A percentile compares a stretch with the other conserved stretches of the same genome.
These are phyloP conservation scores for Irpex sp. DNA, from an alignment of 1,284 basidiomycete genomes.

Conservation along the genomic window DNA sequence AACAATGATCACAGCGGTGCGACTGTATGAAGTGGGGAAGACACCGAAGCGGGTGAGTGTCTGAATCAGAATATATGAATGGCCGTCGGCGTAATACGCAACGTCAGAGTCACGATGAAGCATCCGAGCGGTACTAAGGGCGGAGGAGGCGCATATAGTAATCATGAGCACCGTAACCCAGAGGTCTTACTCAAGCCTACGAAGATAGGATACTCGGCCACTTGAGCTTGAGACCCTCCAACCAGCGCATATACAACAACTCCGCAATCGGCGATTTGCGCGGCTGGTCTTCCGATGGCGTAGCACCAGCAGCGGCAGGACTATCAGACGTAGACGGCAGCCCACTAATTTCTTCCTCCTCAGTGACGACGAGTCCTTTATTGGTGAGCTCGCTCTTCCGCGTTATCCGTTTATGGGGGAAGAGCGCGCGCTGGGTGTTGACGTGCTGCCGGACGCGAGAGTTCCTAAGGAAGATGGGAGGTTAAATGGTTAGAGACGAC, in stretches of 20 bases:
- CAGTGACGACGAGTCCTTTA: slow-evolving; percentile 74
- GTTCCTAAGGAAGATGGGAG: slow-evolving; percentile 46
- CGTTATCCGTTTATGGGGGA: slow-evolving; percentile 75
- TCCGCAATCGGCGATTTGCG: slow-evolving; percentile 85
- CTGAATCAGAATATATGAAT: not conserved
- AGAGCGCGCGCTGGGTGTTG: slow-evolving; percentile 67
- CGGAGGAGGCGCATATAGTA: not conserved
- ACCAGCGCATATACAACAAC: slow-evolving; percentile 92
- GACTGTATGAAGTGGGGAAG: not conserved
- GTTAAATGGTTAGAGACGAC: slow-evolving; percentile 6
- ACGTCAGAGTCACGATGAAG: not conserved
- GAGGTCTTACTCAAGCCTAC: not conserved
- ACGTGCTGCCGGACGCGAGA: slow-evolving; percentile 71
- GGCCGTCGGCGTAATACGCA: not conserved
- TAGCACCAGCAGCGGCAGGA: slow-evolving; percentile 12
- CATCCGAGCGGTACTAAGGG: not conserved
- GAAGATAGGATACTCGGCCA: slow-evolving; percentile 71
- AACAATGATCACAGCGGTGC: too few relatives aligned
- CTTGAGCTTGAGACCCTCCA: slow-evolving; percentile 86
- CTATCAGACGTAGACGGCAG: slow-evolving; percentile 34
- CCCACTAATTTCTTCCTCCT: slow-evolving; percentile 65
- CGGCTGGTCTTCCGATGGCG: slow-evolving; percentile 26
- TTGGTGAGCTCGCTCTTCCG: slow-evolving; percentile 81
- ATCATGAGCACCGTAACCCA: not conserved
- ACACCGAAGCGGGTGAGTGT: not conserved